Evolutionary conservation across 805 yeast species (phyloP), one percentile per base, ranked within the genome.

Genomic region (Lipomyces kockii): DNA sequence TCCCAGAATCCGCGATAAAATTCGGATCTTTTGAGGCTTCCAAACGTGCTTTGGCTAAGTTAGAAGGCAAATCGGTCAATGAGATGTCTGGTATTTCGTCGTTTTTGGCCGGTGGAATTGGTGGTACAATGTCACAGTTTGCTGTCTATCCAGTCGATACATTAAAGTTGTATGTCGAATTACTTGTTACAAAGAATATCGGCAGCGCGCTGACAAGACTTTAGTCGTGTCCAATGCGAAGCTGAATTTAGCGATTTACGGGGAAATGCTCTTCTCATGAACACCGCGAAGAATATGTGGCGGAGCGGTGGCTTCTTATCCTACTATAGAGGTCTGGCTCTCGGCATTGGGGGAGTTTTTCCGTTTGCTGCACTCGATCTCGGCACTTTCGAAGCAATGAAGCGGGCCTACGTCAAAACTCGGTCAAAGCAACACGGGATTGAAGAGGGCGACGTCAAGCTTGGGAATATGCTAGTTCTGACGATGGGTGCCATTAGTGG

Each of bases 1-100:
- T 95, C 76, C 99, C 99, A 0, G 99, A 94, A 77, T 89, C 97
- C 49, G 98, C 98, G 1, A 94, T 94, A 86, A 95, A 95, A 76
- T 94, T 95, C 79, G 98, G 99, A 2, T 87, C 97, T 3, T 94
- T 95, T 77, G 99, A 94, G 77, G 85, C 92, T 4, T 88, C 93
- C 0, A 95, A 95, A 75, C 82, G 90, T 65, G 75, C 89, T 35
- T 81, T 95, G 75, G 89, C 97, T 9, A 34, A 62, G 25, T 77
- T 80, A 34, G 71, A 70, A 34, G 71, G 71, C 22, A 71, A 68
- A 3, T 56, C 70, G 7, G 70, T 71, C n/a, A 35, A 62, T 20
- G 64, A 67, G 56, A 79, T 94, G 63, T 90, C 97, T 0, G 87
- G 87, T 70, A 75, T 85, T 1, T 85, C 98, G 0, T 92, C 97